Base-by-base conservation (phyloP, 192 early-diverging fungal species). In the Coemansia sp. region DNA sequence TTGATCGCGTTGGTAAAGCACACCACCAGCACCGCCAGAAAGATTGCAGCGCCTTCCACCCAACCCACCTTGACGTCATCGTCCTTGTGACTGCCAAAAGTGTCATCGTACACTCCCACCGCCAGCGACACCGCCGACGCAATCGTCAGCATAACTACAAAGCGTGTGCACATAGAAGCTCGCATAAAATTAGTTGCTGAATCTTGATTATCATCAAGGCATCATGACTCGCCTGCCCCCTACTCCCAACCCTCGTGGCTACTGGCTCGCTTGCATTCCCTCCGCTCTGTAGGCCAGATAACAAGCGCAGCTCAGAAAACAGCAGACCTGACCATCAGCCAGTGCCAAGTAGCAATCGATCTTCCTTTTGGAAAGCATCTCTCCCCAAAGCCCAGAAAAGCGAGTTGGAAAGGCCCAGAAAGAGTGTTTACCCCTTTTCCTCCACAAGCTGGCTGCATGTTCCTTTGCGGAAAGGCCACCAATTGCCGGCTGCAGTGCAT, bases 1-100 rank as follows among this genome's bases (percentile, higher is more conserved):
- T 96, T 96, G 64, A 94, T 86, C 44, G 93, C 88, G 52, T 92
- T 91, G 55, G 93, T 93, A 59, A 96, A 82, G 53, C 95, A 92
- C 26, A 98, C 94, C 10, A 94, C 89, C 18, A 92, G 65, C 31
- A 98, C 96, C 48, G 89, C 84, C 19, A 89, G 79, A 54, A 92
- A 74, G 68, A 98, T 96, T 27, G 94, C 94, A 6, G 84, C 81
- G 65, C 94, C 93, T 50, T 89, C 87, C 51, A 89, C 82, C 90
- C 90, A 92, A 47, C 90, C 90, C 30, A 92, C 82, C 74, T 87
- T 85, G 50, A 87, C 86, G 16, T 94, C 92, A 54, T 85, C 85
- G 49, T 85, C 59, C 54, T 76, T 71, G 71, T 89, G 85, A 51
- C 81, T 74, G 67, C 87, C 73, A 56, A 84, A 78, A 49, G 82